Evolutionary conservation across 495 filamentous ascomycete genomes (phyloP).

Genomic region (Penicillium lagena): DNA sequence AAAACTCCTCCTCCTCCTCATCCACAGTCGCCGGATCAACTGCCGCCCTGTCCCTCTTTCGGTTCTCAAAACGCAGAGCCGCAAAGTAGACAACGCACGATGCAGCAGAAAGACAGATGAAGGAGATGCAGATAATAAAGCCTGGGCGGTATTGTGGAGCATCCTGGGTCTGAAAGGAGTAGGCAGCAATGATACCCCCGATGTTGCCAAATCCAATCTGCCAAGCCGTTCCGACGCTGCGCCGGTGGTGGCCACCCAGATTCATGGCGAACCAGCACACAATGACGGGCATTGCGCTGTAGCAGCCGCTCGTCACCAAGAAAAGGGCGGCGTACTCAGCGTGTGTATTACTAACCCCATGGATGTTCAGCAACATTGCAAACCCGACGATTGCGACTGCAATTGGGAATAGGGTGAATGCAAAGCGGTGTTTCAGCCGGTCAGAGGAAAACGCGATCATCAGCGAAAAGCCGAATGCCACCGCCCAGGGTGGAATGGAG

Average conservation of each 20-base stretch:
- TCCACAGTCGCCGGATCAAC: conserved; percentile 12
- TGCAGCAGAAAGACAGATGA: conserved; percentile 59
- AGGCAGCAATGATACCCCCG: conserved; percentile 87
- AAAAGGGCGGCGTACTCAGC: conserved; percentile 72
- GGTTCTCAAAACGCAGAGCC: conserved; percentile 59
- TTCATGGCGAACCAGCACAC: conserved; percentile 97
- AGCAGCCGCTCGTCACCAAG: conserved; percentile 55
- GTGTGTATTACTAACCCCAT: conserved; percentile 44
- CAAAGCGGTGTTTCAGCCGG: conserved; percentile 62
- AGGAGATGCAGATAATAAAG: conserved; percentile 72
- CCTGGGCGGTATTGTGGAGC: conserved; percentile 55
- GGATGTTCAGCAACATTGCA: conserved; percentile 61
- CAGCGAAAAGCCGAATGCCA: conserved; percentile 69
- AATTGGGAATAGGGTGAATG: conserved; percentile 63
- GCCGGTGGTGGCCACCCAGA: conserved; percentile 76
- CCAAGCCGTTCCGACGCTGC: conserved; percentile 79
- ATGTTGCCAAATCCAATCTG: conserved; percentile 90
- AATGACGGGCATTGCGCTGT: conserved; percentile 73
- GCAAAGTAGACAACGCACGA: conserved; percentile 56
- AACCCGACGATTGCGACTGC: conserved; percentile 63
- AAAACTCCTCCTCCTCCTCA: conserved; percentile 23
- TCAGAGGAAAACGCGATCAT: conserved; percentile 66
- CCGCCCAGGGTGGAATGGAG: conserved; percentile 84
- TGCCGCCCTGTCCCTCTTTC: conserved; percentile 41
- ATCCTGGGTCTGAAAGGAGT: conserved; percentile 70